Base-by-base conservation (phyloP, 768 basidiomycete species). In the Amanita exitialis region DNA sequence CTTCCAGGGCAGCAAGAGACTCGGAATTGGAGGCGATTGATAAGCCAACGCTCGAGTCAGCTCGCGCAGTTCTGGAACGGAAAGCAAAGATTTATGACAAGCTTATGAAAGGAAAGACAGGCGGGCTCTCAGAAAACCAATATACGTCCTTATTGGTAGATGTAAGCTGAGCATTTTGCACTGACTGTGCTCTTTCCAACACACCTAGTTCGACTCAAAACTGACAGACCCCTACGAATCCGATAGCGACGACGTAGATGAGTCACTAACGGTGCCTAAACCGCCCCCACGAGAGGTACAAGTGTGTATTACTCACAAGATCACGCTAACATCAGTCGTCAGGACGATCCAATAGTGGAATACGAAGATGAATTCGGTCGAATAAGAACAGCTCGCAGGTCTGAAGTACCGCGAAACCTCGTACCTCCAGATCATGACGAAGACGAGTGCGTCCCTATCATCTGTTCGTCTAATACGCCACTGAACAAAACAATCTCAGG, bases 301-400 rank as follows among this genome's bases (percentile, higher is more conserved):
- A 59, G 38, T 42, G 18, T 16, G 18, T 41, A 23, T 20, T 49
- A 16, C 4, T 18, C 30, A 35, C 18, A 39, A 13, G 35, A 12
- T 36, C 35, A 48, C 35, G 27, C 48, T 36, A 35, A 54, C 49
- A 7, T 12, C 15, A 6, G 16, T 21, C 2, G 47, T 1, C 51
- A 88, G 81, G 74, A 81, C 51, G 89, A 92, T 57, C 87, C 88
- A 9, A 67, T 90, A 27, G 73, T 91, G 4, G 90, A 92, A 62
- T 91, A 90, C 53, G 80, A 85, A 61, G 90, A 93, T 56, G 90
- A 92, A 60, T 90, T 89, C 60, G 90, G 90, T 32, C 80, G 90
- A n/a, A 57, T 79, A 35, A 72, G 88, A 53, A 86, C 77, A 0
- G 79, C 76, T 15, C 75, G 72, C 46, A 76, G 77, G 8, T 91